Conservation (phyloP, 306 rosid genomes). For the Cucurbita argyrosperma region DNA sequence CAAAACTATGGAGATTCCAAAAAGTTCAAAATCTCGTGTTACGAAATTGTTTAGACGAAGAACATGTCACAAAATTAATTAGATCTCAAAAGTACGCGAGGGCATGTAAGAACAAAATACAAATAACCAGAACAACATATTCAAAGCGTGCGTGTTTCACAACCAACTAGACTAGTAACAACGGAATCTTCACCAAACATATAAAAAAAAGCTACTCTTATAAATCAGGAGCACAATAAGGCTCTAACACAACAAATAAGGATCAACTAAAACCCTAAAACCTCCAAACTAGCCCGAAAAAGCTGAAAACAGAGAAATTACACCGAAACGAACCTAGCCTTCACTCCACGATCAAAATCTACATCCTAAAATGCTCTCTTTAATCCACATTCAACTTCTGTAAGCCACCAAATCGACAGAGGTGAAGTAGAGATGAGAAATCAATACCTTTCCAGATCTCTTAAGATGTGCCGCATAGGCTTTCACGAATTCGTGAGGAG, state of each 20-base stretch:
- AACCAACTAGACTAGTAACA: not conserved
- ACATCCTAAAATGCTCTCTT: not conserved
- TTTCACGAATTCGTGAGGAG: conserved; percentile 43
- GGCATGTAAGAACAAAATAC: not conserved
- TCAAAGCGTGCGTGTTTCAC: not conserved
- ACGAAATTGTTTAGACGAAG: not conserved
- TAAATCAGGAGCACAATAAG: not conserved
- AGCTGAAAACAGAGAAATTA: not conserved
- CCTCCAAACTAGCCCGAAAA: not conserved
- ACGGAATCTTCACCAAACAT: not conserved
- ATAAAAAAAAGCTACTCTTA: not conserved
- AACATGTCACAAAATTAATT: not conserved
- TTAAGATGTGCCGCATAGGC: conserved; percentile 41
- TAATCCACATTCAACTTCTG: not conserved
- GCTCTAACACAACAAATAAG: not conserved
- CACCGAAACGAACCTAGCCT: not conserved
- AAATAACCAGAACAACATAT: not conserved
- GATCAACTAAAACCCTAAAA: not conserved
- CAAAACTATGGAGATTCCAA: not conserved
- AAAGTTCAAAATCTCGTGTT: not conserved
- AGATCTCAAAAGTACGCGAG: not conserved
- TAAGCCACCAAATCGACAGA: not conserved
- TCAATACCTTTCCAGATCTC: conserved; percentile 34
- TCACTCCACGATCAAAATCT: not conserved
- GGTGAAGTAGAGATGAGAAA: not conserved